phyloP scores from a whole-genome alignment of 73 alveolate species.

The Paramecium sexaurelia region DNA sequence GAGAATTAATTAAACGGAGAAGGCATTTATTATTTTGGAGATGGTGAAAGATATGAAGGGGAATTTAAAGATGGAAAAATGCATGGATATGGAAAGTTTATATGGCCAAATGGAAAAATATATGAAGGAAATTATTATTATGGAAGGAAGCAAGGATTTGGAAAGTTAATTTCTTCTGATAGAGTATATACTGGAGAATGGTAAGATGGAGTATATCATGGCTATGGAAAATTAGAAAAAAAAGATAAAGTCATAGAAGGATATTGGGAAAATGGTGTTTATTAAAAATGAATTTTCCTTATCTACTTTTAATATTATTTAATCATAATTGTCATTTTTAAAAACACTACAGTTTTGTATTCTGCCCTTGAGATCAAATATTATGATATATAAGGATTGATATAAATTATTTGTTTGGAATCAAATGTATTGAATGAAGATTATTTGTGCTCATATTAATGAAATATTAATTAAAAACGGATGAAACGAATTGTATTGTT shows the following conservation, averaged over 20 bases:
- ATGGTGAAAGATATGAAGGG: conserved; percentile 71
- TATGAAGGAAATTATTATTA: conserved; percentile 72
- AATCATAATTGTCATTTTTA: not conserved
- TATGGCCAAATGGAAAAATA: conserved; percentile 78
- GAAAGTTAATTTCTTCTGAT: conserved; percentile 64
- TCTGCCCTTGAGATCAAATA: not conserved
- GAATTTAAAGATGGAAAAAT: conserved; percentile 65
- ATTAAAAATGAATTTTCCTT: not conserved
- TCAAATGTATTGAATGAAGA: not conserved
- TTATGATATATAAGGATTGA: not conserved
- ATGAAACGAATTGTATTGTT: conserved; percentile 7
- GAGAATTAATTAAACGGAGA: conserved; percentile 72
- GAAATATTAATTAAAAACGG: conserved; percentile 56
- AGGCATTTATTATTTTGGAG: conserved; percentile 73
- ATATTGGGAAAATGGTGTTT: conserved; percentile 36
- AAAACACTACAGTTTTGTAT: not conserved
- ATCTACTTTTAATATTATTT: not conserved
- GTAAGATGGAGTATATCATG: conserved; percentile 80
- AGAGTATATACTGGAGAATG: conserved; percentile 75
- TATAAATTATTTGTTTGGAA: not conserved
- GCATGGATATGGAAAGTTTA: conserved; percentile 73
- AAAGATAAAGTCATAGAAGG: not conserved
- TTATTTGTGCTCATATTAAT: not conserved
- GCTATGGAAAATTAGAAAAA: conserved; percentile 66
- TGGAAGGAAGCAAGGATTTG: conserved; percentile 80